Evolutionary conservation across 2,329 filamentous ascomycete genomes (phyloP).

Genomic region (Tothia fuscella): DNA sequence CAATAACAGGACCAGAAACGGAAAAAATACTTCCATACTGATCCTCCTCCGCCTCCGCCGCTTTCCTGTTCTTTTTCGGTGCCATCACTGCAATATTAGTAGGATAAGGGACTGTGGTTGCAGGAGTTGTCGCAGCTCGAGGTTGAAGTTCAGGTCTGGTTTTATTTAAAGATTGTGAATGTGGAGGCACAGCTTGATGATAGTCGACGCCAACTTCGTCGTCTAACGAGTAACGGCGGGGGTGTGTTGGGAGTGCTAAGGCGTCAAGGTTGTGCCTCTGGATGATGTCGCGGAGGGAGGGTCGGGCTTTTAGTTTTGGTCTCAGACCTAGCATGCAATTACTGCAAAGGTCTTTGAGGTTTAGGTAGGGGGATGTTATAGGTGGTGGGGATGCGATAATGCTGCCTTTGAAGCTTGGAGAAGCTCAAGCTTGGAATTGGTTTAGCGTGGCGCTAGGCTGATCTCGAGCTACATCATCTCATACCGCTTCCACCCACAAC

Average conservation of each 20-base stretch:
- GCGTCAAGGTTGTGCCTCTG: constrained; percentile 35
- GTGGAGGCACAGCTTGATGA: constrained; percentile 8
- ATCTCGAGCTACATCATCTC: no score
- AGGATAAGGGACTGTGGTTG: neutral
- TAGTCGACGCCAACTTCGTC: constrained; percentile 15
- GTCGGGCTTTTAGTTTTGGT: constrained; percentile 46
- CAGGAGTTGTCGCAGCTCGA: neutral
- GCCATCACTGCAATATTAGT: constrained; percentile 7
- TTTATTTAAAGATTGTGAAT: neutral
- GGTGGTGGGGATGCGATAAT: no score
- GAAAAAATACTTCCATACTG: constrained; percentile 52
- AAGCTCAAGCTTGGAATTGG: no score
- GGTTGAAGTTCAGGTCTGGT: neutral
- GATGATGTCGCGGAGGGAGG: constrained; percentile 52
- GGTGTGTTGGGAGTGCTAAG: constrained; percentile 28
- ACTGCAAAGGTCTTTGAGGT: neutral
- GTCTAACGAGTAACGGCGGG: constrained; percentile 17
- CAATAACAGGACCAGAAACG: constrained; percentile 73
- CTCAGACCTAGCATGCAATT: constrained; percentile 42
- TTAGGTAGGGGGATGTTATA: no score
- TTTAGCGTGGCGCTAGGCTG: no score
- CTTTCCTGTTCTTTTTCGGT: constrained; percentile 9
- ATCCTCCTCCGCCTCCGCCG: constrained; percentile 5
- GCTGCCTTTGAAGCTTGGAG: no score
- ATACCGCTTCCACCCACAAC: no score